These are phyloP conservation scores for Aspergillus bertholletiae DNA, from an alignment of 495 filamentous ascomycete genomes.

Conservation along the genomic window DNA sequence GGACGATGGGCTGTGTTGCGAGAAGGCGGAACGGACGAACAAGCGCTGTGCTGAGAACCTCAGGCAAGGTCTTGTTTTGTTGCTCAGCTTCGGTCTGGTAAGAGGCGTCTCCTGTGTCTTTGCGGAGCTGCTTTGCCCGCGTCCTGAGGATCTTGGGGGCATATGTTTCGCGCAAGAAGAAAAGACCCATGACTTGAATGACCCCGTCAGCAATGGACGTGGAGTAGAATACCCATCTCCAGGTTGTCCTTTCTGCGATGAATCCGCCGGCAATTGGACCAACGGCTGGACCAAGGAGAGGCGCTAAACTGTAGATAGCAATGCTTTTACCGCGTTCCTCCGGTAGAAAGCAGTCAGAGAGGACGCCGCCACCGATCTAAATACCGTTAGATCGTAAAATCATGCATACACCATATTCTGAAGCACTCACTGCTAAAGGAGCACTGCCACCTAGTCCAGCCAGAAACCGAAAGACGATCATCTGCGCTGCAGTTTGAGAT, in stretches of 20 bases:
- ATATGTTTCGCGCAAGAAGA: slow-evolving; percentile 71
- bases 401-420: not conserved
- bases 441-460: slow-evolving; percentile 56
- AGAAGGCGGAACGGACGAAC: slow-evolving; percentile 56
- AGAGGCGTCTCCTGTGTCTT: slow-evolving; percentile 59
- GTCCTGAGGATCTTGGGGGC: slow-evolving; percentile 55
- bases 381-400: not conserved
- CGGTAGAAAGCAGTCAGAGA: slow-evolving; percentile 58
- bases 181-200: slow-evolving; percentile 60
- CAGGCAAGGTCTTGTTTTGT: slow-evolving; percentile 39
- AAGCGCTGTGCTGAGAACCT: slow-evolving; percentile 43
- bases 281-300: slow-evolving; percentile 63
- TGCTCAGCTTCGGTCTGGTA: slow-evolving; percentile 64
- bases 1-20: slow-evolving; percentile 57
- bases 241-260: slow-evolving; percentile 64
- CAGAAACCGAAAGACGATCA: slow-evolving; percentile 56
- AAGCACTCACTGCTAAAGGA: slow-evolving; percentile 42
- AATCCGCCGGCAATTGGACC: slow-evolving; percentile 64
- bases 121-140: slow-evolving; percentile 55
- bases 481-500: slow-evolving; percentile 43
- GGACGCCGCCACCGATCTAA: slow-evolving; percentile 56
- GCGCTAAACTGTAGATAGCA: slow-evolving; percentile 60
- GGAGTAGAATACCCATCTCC: slow-evolving; percentile 69
- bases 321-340: slow-evolving; percentile 65
- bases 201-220: slow-evolving; percentile 59